These are phyloP conservation scores for Starmerella geochares DNA, from an alignment of 805 yeast species.

Conservation along the genomic window DNA sequence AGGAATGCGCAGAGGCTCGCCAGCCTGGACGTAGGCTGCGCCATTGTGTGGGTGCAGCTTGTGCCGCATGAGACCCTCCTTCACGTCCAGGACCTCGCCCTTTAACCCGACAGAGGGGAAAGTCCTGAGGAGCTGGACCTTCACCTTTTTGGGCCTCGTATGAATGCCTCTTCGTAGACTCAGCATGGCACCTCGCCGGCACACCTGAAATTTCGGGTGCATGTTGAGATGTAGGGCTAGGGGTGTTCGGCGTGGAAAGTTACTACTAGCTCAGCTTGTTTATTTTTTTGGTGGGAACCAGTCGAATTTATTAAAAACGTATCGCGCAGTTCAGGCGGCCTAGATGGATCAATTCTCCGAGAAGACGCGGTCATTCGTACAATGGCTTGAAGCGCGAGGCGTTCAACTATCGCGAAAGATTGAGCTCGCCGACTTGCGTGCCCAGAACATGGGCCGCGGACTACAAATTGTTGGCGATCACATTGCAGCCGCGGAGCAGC, in stretches of 20 bases:
- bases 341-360: conserved; percentile 22
- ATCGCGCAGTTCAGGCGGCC: too few relatives aligned
- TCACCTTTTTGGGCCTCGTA: conserved; percentile 33
- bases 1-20: conserved; percentile 27
- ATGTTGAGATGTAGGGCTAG: neutral
- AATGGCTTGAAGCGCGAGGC: conserved; percentile 40
- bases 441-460: conserved; percentile 63
- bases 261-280: neutral
- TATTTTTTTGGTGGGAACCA: too few relatives aligned
- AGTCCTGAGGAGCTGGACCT: conserved; percentile 67
- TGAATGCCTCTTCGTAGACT: conserved; percentile 17
- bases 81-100: conserved; percentile 67
- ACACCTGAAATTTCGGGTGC: neutral
- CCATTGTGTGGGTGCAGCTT: conserved; percentile 59
- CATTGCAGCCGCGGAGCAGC: conserved; percentile 42
- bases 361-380: conserved; percentile 36
- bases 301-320: too few relatives aligned
- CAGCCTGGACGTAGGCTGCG: conserved; percentile 54
- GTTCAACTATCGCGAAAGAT: conserved; percentile 48
- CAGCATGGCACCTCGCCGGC: neutral
- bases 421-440: conserved; percentile 49
- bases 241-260: too few relatives aligned
- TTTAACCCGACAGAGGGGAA: conserved; percentile 26
- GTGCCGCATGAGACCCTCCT: conserved; percentile 76
- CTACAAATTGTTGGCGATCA: conserved; percentile 57